Conservation (phyloP, 768 basidiomycete species). For the Trametes cubensis region DNA sequence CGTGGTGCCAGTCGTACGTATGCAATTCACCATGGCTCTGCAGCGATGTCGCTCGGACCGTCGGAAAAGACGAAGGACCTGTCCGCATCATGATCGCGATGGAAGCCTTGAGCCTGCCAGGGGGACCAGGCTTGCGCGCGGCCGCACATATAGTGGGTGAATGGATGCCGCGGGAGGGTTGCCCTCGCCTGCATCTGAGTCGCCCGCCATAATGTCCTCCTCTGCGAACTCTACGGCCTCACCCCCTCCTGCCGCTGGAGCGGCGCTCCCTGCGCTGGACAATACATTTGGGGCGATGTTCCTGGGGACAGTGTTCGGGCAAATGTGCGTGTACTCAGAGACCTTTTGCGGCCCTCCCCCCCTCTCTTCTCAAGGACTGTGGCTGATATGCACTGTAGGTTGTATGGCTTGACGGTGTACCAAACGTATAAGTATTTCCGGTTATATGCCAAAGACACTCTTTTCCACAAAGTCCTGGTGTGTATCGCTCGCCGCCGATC, state of each 20-base stretch:
- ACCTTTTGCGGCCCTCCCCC: too few species aligned
- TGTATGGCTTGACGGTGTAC: background rate
- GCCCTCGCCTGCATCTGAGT: too few species aligned
- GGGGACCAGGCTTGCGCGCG: too few species aligned
- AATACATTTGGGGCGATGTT: background rate
- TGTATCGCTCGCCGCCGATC: background rate
- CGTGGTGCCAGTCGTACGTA: too few species aligned
- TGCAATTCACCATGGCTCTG: too few species aligned
- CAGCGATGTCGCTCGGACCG: too few species aligned
- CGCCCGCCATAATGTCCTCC: background rate
- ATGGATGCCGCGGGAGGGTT: too few species aligned
- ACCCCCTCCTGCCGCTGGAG: background rate
- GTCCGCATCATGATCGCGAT: slow-evolving; percentile 2
- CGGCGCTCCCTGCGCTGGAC: background rate
- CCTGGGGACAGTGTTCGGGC: background rate
- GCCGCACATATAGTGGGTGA: too few species aligned
- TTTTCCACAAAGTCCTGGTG: background rate
- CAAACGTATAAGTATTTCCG: background rate
- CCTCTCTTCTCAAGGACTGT: background rate
- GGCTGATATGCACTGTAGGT: background rate
- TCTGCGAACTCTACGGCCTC: background rate
- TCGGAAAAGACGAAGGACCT: background rate
- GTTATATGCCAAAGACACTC: background rate
- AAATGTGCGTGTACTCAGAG: background rate
- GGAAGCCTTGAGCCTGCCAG: background rate